Evolutionary conservation across 805 yeast genomes (phyloP).

Genomic region (Teunomyces funiuensis): DNA sequence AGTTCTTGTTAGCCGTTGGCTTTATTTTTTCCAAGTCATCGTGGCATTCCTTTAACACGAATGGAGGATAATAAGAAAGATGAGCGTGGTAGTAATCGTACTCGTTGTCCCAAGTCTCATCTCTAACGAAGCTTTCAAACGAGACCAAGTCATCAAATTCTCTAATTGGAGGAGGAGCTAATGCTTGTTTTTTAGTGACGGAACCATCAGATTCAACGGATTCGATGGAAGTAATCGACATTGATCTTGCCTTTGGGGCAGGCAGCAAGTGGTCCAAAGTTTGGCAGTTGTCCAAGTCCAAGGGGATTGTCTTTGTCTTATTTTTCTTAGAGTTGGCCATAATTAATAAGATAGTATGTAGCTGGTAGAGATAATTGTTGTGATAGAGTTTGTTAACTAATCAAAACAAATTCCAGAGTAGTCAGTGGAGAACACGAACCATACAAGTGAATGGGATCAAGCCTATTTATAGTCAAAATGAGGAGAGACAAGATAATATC

Average conservation of each 20-base stretch:
- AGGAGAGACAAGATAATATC: not conserved
- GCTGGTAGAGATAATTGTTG: not conserved
- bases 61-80: slow-evolving; percentile 70
- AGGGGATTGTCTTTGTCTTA: slow-evolving; percentile 24
- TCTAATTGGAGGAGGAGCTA: slow-evolving; percentile 41
- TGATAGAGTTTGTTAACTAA: not conserved
- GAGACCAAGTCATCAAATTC: slow-evolving; percentile 62
- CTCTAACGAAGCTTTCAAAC: slow-evolving; percentile 64
- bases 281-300: slow-evolving; percentile 41
- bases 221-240: slow-evolving; percentile 41
- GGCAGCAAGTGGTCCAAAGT: slow-evolving; percentile 38
- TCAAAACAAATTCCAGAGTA: not conserved
- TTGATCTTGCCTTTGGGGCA: slow-evolving; percentile 37
- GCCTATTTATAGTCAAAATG: not conserved
- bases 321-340: slow-evolving; percentile 27
- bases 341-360: slow-evolving; percentile 6
- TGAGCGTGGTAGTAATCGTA: slow-evolving; percentile 68
- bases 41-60: slow-evolving; percentile 63
- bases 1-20: slow-evolving; percentile 69
- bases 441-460: not conserved
- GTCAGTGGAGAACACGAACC: not conserved
- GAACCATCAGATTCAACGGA: slow-evolving; percentile 29
- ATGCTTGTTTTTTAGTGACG: slow-evolving; percentile 21
- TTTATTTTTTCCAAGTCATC: slow-evolving; percentile 70
- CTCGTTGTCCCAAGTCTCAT: slow-evolving; percentile 77